Evolutionary conservation across 306 rosid genomes (phyloP), one percentile per base, ranked within the genome.

Genomic region (Medicago arabica): DNA sequence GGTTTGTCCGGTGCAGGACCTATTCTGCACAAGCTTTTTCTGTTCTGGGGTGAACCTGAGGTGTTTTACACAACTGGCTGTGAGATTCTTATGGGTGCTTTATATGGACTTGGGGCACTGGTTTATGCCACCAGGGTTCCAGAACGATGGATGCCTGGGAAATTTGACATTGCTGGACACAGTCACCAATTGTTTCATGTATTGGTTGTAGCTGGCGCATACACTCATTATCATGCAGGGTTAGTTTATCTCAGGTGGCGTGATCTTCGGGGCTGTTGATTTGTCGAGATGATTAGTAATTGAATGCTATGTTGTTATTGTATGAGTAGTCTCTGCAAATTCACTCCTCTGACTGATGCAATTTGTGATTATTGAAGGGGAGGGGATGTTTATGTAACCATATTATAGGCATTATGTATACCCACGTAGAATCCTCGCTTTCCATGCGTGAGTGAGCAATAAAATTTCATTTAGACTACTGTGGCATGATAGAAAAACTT

Each of bases 111-210:
- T 23, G 99, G 99, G 47, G 99, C 97, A 49, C 66, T 95, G 59
- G 87, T 95, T 72, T 95, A 95, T 77, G 99, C 99, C 68, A 88
- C 93, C 0, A 89, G 99, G 81, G 87, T 95, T 75, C 99, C 97
- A 0, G 97, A 95, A 78, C 83, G 99, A 64, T 95, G 99, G 99
- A 89, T 80, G 97, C 99, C 99, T 13, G 99, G 99, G 63, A 95
- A 89, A 66, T 95, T 92, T 1, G 99, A 95, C 87, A 83, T 95
- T 83, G 99, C 97, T 7, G 99, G 99, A 69, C 97, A 95, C 51
- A 95, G 99, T 82, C 99, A 95, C 87, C 97, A 95, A 61, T 80
- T 92, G 18, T 95, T 95, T 68, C 99, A 95, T 74, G 7, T 95
- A 55, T 70, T 95, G 63, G 99, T 95, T 5, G 90, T 95, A 13